phyloP scores from a whole-genome alignment of 2,329 filamentous ascomycete genomes.

The Colletotrichum tamarilloi region DNA sequence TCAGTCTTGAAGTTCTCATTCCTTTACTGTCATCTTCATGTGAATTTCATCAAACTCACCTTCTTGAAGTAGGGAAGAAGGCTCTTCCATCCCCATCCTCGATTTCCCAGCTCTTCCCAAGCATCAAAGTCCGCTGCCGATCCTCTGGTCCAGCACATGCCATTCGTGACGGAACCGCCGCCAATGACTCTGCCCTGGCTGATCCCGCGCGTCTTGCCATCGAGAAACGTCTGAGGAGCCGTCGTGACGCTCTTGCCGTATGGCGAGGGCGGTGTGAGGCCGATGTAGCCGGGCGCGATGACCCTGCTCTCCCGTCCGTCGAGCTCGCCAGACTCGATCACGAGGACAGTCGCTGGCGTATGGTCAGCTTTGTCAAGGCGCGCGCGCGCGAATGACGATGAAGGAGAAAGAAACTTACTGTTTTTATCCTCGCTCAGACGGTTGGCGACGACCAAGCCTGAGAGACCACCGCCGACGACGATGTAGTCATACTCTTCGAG shows the following conservation, averaged over 20 bases:
- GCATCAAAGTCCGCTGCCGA: conserved; percentile 53
- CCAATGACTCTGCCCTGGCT: conserved; percentile 52
- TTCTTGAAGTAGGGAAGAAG: conserved; percentile 63
- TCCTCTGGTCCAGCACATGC: conserved; percentile 54
- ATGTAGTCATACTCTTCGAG: conserved; percentile 48
- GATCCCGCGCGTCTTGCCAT: conserved; percentile 47
- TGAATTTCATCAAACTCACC: conserved; percentile 38
- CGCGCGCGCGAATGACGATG: too few species aligned
- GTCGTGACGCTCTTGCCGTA: conserved; percentile 47
- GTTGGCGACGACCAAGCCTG: conserved; percentile 56
- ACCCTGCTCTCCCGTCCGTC: conserved; percentile 34
- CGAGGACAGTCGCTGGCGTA: conserved; percentile 33
- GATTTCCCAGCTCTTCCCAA: conserved; percentile 55
- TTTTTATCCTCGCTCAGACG: conserved; percentile 52
- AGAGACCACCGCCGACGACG: conserved; percentile 58
- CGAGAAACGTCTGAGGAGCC: conserved; percentile 45
- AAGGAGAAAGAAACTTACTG: conserved; percentile 6
- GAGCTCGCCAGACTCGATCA: conserved; percentile 37
- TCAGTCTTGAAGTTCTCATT: not conserved
- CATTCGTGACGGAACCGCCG: conserved; percentile 53
- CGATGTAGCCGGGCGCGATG: conserved; percentile 37
- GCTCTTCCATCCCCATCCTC: conserved; percentile 54
- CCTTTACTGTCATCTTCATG: not conserved
- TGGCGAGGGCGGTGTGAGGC: conserved; percentile 21
- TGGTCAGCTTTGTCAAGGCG: not conserved